A percentile compares a stretch with the other conserved stretches of the same genome.
These are phyloP conservation scores for Lentinula novae-zelandiae DNA, from an alignment of 1,284 basidiomycete species.

Conservation along the genomic window DNA sequence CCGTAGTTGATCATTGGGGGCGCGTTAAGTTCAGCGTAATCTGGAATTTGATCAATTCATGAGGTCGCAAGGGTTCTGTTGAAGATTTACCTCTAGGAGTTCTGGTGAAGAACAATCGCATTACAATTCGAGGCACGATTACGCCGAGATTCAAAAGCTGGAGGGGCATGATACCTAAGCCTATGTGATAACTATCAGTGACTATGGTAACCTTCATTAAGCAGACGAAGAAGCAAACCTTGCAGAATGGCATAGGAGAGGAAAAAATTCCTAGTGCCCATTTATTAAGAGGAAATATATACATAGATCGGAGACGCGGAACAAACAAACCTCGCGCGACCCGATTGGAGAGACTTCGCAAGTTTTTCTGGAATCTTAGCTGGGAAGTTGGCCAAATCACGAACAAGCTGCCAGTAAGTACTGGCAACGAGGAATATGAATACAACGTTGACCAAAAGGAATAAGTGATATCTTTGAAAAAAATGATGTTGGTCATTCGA, in stretches of 20 bases:
- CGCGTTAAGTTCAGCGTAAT: constrained; percentile 95
- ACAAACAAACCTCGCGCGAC: constrained; percentile 53
- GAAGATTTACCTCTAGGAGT: constrained; percentile 75
- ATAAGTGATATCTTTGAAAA: constrained; percentile 83
- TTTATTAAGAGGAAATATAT: constrained; percentile 14
- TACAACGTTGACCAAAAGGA: constrained; percentile 91
- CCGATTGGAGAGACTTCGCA: constrained; percentile 75
- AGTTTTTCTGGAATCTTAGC: constrained; percentile 89
- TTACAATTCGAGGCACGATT: constrained; percentile 72
- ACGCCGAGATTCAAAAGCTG: constrained; percentile 90
- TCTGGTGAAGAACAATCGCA: constrained; percentile 69
- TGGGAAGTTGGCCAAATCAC: constrained; percentile 84
- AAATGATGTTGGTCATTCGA: constrained; percentile 5
- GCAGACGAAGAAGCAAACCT: constrained; percentile 39
- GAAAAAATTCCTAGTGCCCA: constrained; percentile 76
- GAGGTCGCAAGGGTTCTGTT: constrained; percentile 5
- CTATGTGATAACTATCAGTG: constrained; percentile 31
- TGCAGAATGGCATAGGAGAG: constrained; percentile 94
- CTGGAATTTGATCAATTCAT: constrained; percentile 33
- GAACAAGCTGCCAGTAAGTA: constrained; percentile 86
- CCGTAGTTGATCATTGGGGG: constrained; percentile 97
- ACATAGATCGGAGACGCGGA: not conserved
- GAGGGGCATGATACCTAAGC: constrained; percentile 90
- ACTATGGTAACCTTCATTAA: not conserved
- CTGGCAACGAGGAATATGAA: constrained; percentile 93